phyloP scores from a whole-genome alignment of 768 basidiomycete genomes.

The Boletus patriciae region DNA sequence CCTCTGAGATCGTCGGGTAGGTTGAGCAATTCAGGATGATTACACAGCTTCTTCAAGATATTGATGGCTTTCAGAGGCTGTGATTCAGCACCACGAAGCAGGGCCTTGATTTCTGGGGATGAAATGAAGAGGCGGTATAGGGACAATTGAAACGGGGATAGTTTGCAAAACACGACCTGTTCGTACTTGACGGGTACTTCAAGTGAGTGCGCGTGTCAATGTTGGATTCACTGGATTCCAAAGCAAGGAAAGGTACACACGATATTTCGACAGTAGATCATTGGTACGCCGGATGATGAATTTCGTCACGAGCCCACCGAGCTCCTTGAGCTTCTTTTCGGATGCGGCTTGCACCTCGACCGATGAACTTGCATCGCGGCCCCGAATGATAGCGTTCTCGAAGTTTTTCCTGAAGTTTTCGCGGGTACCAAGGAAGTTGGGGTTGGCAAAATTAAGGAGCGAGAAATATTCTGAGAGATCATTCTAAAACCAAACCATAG shows the following conservation, averaged over 20 bases:
- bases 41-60: constrained; percentile 92
- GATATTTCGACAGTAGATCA: constrained; percentile 90
- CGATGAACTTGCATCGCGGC: constrained; percentile 85
- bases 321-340: constrained; percentile 89
- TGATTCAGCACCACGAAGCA: constrained; percentile 82
- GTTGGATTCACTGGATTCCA: neutral
- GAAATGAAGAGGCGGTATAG: constrained; percentile 89
- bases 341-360: constrained; percentile 75
- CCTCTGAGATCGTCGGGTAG: constrained; percentile 83
- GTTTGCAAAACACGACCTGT: constrained; percentile 91
- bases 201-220: constrained; percentile 11
- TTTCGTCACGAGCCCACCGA: constrained; percentile 82
- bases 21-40: constrained; percentile 89
- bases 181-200: constrained; percentile 99
- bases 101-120: constrained; percentile 88
- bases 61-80: constrained; percentile 97
- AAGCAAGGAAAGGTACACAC: constrained; percentile 47
- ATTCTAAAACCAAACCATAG: constrained; percentile 51
- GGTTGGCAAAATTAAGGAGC: constrained; percentile 89
- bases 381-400: constrained; percentile 86
- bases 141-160: constrained; percentile 79
- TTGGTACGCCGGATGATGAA: constrained; percentile 96
- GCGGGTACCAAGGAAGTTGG: constrained; percentile 83
- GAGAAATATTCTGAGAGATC: constrained; percentile 95
- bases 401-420: constrained; percentile 95